A percentile compares a stretch with the other conserved stretches of the same genome.
phyloP scores from a whole-genome alignment of 345 rosid genomes.

The Lepidium africanum region DNA sequence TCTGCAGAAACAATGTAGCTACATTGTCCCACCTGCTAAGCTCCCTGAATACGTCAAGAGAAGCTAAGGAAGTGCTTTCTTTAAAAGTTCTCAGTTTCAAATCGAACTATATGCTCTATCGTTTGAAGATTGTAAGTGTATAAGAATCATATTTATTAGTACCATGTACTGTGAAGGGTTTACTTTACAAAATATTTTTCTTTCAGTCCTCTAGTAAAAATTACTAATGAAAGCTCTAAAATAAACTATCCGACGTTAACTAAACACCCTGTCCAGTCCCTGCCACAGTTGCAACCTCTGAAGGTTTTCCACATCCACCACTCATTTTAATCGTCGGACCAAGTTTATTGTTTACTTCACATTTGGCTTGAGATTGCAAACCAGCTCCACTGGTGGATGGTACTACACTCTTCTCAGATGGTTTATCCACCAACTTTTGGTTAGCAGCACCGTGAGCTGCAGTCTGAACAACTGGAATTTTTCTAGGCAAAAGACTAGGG shows the following conservation, averaged over 20 bases:
- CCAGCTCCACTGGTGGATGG: constrained; percentile 4
- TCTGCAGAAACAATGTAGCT: constrained; percentile 47
- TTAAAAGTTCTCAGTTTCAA: background rate
- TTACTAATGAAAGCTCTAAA: constrained; percentile 10
- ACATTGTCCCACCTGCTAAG: constrained; percentile 10
- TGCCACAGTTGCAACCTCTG: constrained; percentile 15
- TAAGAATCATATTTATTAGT: constrained; percentile 14
- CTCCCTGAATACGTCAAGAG: constrained; percentile 12
- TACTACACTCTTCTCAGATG: constrained; percentile 1
- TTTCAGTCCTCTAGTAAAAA: constrained; percentile 5
- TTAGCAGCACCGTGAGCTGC: background rate
- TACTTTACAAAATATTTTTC: constrained; percentile 14
- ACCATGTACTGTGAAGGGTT: constrained; percentile 13
- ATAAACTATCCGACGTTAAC: background rate
- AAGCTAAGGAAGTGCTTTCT: constrained; percentile 2
- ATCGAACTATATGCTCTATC: background rate
- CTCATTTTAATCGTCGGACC: background rate
- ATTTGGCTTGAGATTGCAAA: constrained; percentile 12
- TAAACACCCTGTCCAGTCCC: constrained; percentile 27
- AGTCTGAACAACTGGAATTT: constrained; percentile 9
- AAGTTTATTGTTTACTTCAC: constrained; percentile 15
- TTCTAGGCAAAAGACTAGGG: constrained; percentile 11
- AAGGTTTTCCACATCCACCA: constrained; percentile 9
- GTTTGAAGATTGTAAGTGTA: constrained; percentile 8
- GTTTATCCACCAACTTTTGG: constrained; percentile 25